Conservation (phyloP, 345 rosid genomes). For the Salix exigua region DNA sequence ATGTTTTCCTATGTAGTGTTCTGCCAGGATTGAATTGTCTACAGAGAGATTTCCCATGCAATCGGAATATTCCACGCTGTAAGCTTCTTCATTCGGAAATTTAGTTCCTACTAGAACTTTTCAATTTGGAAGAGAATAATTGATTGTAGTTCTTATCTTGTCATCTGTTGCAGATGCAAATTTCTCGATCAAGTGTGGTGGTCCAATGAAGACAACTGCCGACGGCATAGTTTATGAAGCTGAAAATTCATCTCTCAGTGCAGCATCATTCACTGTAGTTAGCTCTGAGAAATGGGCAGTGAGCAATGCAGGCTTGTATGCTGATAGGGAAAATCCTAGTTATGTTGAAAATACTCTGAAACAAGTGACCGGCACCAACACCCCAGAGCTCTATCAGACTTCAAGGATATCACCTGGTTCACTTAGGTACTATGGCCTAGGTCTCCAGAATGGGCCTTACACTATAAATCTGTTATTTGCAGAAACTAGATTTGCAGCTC, state of each 20-base stretch:
- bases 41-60: conserved; percentile 34
- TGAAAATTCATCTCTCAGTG: conserved; percentile 35
- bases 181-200: conserved; percentile 37
- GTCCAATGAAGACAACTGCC: conserved; percentile 12
- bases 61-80: conserved; percentile 28
- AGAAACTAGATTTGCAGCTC: conserved; percentile 38
- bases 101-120: neutral
- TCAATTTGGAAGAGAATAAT: neutral
- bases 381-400: conserved; percentile 39
- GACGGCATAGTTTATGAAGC: conserved; percentile 40
- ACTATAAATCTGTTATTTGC: conserved; percentile 44
- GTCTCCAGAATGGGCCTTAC: conserved; percentile 31
- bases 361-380: conserved; percentile 34
- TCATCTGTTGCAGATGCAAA: conserved; percentile 25
- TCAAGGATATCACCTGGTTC: conserved; percentile 37
- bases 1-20: conserved; percentile 17
- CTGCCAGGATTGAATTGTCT: conserved; percentile 37
- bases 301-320: conserved; percentile 49
- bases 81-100: conserved; percentile 12
- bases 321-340: conserved; percentile 30
- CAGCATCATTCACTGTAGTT: conserved; percentile 41
- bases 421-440: conserved; percentile 43
- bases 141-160: neutral
- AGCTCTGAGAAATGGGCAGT: conserved; percentile 50
- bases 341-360: conserved; percentile 17